Percentiles rank a stretch among this genome's conserved stretches.
Conservation (phyloP, 139 green algal genomes). For the Klebsormidium nitens region DNA sequence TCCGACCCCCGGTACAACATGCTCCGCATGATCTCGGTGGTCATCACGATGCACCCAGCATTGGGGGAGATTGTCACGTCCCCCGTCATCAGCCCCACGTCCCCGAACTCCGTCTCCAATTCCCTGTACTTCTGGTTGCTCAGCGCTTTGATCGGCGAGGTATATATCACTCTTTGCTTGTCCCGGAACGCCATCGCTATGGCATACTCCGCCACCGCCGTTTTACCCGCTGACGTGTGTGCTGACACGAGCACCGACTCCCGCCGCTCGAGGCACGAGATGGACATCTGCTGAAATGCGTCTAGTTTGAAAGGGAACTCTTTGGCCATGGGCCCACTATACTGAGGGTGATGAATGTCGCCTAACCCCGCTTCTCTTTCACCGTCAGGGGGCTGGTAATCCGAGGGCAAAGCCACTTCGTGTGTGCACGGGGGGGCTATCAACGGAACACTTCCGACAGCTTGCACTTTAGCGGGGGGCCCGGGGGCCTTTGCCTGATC, state of each 20-base stretch:
- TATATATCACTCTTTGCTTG: constrained; percentile 88
- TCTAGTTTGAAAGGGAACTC: constrained; percentile 66
- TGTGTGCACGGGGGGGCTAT: constrained; percentile 39
- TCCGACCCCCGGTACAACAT: constrained; percentile 51
- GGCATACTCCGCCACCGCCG: constrained; percentile 74
- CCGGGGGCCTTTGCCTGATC: background rate
- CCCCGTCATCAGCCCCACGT: constrained; percentile 85
- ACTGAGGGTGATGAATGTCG: constrained; percentile 15
- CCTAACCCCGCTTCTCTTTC: constrained; percentile 2
- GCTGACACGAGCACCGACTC: constrained; percentile 55
- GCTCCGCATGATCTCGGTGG: constrained; percentile 92
- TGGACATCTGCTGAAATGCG: constrained; percentile 70
- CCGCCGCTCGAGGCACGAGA: constrained; percentile 59
- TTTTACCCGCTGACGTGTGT: constrained; percentile 81
- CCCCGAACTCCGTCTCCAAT: constrained; percentile 74
- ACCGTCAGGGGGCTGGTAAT: constrained; percentile 1
- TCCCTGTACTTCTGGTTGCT: constrained; percentile 97
- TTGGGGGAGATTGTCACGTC: constrained; percentile 89
- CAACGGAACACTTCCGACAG: constrained; percentile 24
- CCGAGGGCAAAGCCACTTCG: constrained; percentile 36
- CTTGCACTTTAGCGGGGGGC: background rate
- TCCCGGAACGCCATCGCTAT: constrained; percentile 73
- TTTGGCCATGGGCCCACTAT: constrained; percentile 36
- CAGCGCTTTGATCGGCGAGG: constrained; percentile 91
- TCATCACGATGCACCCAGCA: constrained; percentile 94